Conservation (phyloP, 768 basidiomycete species). For the Crucibulum laeve region DNA sequence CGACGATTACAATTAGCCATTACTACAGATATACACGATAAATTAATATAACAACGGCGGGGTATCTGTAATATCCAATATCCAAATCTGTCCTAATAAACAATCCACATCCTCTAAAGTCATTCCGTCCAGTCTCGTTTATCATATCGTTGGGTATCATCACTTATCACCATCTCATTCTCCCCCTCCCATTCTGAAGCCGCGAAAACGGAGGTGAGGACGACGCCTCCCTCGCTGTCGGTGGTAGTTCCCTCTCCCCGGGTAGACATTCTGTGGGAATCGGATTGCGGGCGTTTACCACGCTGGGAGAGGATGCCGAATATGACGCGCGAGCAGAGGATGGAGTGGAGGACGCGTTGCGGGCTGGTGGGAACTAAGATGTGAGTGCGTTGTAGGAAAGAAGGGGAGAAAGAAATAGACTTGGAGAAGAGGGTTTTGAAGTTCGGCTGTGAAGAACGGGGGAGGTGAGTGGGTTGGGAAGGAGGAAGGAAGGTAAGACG, state of each 20-base stretch:
- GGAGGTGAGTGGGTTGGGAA: no score
- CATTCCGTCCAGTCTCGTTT: not conserved
- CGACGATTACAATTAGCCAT: no score
- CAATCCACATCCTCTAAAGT: not conserved
- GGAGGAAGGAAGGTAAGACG: no score
- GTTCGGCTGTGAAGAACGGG: no score
- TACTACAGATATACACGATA: no score
- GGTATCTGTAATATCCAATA: not conserved
- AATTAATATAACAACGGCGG: not conserved
- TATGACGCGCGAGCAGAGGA: slow-evolving; percentile 24
- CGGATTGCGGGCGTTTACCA: not conserved
- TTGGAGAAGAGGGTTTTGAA: slow-evolving; percentile 9
- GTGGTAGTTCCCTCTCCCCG: not conserved
- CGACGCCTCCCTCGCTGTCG: not conserved
- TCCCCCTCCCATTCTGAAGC: not conserved
- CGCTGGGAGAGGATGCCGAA: slow-evolving; percentile 19
- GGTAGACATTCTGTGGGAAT: slow-evolving; percentile 1
- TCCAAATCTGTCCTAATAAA: not conserved
- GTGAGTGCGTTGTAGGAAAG: not conserved
- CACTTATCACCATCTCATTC: not conserved
- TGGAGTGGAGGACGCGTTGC: slow-evolving; percentile 22
- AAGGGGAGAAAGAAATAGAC: slow-evolving; percentile 5
- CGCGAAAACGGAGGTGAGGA: not conserved
- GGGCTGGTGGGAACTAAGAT: slow-evolving; percentile 10
- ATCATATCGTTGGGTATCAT: not conserved